Evolutionary conservation across 2,329 filamentous ascomycete genomes (phyloP), one percentile per base, ranked within the genome.

Genomic region (Onygenales sp.): DNA sequence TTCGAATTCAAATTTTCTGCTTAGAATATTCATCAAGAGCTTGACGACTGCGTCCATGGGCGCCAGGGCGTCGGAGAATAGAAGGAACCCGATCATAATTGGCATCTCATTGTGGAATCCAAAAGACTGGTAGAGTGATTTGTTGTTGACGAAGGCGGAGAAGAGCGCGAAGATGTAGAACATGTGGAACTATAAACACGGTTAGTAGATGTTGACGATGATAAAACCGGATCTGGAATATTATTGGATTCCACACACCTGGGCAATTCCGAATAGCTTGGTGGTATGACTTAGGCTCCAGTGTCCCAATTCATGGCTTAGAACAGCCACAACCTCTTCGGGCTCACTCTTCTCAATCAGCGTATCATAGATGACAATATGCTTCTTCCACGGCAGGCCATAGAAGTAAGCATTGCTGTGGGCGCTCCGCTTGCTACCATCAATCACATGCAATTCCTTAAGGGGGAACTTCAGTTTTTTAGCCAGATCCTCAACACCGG

Each of bases 331-430:
- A 42, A 98, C 91, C 72, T 98, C 93, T 66, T 93, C 81, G 3
- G 87, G 84, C 58, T 91, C 83, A 69, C 87, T 93, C 81, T 97
- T 95, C 73, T 96, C 92, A 58, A 98, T 90, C 58, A 98, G 75
- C 5, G 94, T 98, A 69, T 98, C 93, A 69, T 95, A 98, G 67
- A 98, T 94, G 65, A 98, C 93, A 76, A 98, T 98, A 77, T 97
- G 94, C 81, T 97, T 97, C 81, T 96, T 96, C 91, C 92, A 98
- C 43, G 93, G 93, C 53, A 98, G 81, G 56, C 93, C 93, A 64
- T 94, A 96, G 76, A 98, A 98, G 73, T 94, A 95, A 17, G 89
- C 88, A 66, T 95, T 95, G 74, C 86, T 90, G 74, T 95, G 89
- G 27, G 87, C 86, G 66, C 85, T 89, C 62, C 89, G 81, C 77